phyloP scores from a whole-genome alignment of 495 filamentous ascomycete genomes.

The Trichoderma gamsii region DNA sequence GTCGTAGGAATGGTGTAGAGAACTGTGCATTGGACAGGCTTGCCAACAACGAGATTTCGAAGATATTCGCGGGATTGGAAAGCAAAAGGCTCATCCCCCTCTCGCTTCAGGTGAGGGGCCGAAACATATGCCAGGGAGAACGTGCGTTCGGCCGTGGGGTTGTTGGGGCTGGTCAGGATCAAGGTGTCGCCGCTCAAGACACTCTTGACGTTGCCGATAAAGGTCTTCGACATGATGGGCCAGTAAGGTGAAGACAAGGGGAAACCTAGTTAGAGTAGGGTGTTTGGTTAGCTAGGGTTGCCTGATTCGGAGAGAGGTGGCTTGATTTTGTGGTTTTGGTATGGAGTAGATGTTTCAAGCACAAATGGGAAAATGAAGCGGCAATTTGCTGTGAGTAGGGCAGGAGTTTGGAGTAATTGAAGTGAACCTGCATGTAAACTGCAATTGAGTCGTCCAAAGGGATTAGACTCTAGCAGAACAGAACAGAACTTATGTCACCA shows the following conservation, averaged over 20 bases:
- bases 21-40: slow-evolving; percentile 74
- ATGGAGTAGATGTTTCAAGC: neutral
- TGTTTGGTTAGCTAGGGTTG: neutral
- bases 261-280: neutral
- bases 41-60: slow-evolving; percentile 75
- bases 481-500: neutral
- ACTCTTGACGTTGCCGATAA: slow-evolving; percentile 78
- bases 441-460: neutral
- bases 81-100: slow-evolving; percentile 85
- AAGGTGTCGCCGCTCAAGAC: slow-evolving; percentile 90
- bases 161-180: slow-evolving; percentile 64
- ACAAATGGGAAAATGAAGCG: neutral
- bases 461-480: neutral
- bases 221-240: slow-evolving; percentile 21
- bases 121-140: slow-evolving; percentile 88
- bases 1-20: slow-evolving; percentile 75
- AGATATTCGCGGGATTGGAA: slow-evolving; percentile 93
- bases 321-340: neutral
- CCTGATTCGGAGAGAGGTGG: neutral
- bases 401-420: neutral
- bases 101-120: slow-evolving; percentile 76
- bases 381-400: neutral
- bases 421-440: neutral
- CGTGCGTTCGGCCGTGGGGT: slow-evolving; percentile 71
- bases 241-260: neutral